Conservation (phyloP, 768 basidiomycete species). For the Suillus placidus region DNA sequence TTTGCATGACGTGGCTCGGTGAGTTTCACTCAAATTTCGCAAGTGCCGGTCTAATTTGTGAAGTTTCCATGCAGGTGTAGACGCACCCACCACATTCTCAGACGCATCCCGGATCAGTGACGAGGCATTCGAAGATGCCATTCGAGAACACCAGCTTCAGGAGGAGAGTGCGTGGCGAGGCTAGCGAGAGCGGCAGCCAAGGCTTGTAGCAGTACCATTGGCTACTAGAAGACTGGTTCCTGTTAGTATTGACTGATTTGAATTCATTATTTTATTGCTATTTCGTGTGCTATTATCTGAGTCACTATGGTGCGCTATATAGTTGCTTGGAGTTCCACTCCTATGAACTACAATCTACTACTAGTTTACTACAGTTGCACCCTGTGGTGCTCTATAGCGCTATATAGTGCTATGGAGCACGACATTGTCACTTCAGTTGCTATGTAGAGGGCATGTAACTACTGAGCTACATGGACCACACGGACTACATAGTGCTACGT, state of each 20-base stretch:
- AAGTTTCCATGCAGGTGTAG: slow-evolving; percentile 3
- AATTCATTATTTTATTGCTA: background rate
- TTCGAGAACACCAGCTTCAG: background rate
- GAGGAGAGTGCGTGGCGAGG: background rate
- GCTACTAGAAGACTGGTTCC: background rate
- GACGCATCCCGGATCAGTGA: background rate
- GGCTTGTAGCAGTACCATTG: background rate
- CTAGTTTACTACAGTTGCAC: background rate
- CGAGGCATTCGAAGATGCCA: background rate
- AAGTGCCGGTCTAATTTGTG: background rate
- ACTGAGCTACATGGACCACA: background rate
- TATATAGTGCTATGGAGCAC: background rate
- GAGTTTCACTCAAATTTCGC: background rate
- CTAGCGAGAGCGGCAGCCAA: background rate
- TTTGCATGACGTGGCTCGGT: background rate
- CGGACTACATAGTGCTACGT: background rate
- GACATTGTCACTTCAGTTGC: too few species aligned
- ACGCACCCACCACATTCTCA: background rate
- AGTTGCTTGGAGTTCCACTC: slow-evolving; percentile 1
- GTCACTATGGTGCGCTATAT: background rate
- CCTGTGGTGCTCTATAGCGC: background rate
- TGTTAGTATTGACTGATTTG: background rate
- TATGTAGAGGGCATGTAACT: background rate
- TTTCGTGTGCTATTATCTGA: background rate
- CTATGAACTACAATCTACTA: slow-evolving; percentile 2